Evolutionary conservation across 2,329 filamentous ascomycete genomes (phyloP), one percentile per base, ranked within the genome.

Genomic region (Helminthosporium solani): DNA sequence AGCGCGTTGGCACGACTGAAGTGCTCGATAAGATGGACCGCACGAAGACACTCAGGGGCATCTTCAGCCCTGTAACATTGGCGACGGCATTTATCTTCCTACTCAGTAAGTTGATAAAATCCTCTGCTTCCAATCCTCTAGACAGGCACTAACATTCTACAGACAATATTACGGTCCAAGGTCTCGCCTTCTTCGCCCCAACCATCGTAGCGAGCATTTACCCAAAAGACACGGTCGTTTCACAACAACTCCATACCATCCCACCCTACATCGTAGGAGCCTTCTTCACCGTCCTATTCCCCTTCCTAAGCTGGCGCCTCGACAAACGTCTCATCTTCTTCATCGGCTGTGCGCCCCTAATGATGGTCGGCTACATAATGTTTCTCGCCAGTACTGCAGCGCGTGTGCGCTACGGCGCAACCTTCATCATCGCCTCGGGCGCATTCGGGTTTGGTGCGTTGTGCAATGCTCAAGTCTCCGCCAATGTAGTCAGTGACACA

Each of bases 121-220:
- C 12, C 5, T 20, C 15, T 30, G 5, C 15, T 31, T 11, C 11
- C n/a, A 9, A 3, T 15, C 9, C 12, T 2, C 12, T 5, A 12
- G 5, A n/a, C 6, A 18, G 30, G 21, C n/a, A 44, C 41, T 44
- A 33, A 44, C 33, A n/a, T 2, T 9, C 16, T 30, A 4, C 18
- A 44, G 75, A 84, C 73, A 86, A 86, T 68, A 80, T 88, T 61
- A 88, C 85, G 0, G 84, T 88, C 2, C 83, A 87, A 60, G 84
- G 85, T 3, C 73, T 88, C 3, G 82, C 82, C 1, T 87, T 87
- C 73, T 88, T 88, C 66, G 72, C 78, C 0, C 86, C 86, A 0
- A 88, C 85, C 0, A 88, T 90, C 50, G 83, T 89, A 33, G 69
- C 71, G 34, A 86, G 80, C 5, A 87, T 89, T 54, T 88, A 88